Percentiles rank a stretch among this genome's conserved stretches.
Conservation (phyloP, 768 basidiomycete species). For the Kwoniella mangroviensis region DNA sequence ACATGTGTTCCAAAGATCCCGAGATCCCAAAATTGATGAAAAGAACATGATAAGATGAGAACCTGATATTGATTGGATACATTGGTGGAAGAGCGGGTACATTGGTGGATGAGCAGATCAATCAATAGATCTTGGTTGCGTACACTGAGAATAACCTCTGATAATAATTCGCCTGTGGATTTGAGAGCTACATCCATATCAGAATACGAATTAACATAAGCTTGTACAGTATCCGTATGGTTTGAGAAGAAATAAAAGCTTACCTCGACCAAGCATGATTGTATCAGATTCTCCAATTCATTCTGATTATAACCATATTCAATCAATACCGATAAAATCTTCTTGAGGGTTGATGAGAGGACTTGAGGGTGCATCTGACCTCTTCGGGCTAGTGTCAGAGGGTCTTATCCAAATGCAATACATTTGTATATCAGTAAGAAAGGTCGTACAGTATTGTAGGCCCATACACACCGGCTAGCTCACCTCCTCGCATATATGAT, state of each 20-base stretch:
- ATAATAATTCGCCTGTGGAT: constrained; percentile 32
- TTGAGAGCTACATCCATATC: constrained; percentile 30
- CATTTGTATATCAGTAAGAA: not conserved
- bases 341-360: constrained; percentile 21
- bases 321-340: constrained; percentile 25
- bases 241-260: constrained; percentile 9
- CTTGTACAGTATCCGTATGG: too few species aligned
- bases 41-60: not conserved
- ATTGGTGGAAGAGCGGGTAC: too few species aligned
- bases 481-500: constrained; percentile 27
- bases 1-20: not conserved
- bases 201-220: too few species aligned
- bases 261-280: constrained; percentile 39
- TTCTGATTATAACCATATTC: constrained; percentile 27
- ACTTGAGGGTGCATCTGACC: constrained; percentile 35
- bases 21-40: not conserved
- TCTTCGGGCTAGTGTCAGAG: constrained; percentile 12
- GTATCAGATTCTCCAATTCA: constrained; percentile 23
- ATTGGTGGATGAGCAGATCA: too few species aligned
- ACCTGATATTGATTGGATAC: not conserved
- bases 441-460: not conserved
- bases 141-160: constrained; percentile 51
- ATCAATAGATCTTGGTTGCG: constrained; percentile 31
- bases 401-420: constrained; percentile 9
- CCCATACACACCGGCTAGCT: not conserved